These are phyloP conservation scores for Phylloporus arenicola DNA, from an alignment of 768 basidiomycete species.

Conservation along the genomic window DNA sequence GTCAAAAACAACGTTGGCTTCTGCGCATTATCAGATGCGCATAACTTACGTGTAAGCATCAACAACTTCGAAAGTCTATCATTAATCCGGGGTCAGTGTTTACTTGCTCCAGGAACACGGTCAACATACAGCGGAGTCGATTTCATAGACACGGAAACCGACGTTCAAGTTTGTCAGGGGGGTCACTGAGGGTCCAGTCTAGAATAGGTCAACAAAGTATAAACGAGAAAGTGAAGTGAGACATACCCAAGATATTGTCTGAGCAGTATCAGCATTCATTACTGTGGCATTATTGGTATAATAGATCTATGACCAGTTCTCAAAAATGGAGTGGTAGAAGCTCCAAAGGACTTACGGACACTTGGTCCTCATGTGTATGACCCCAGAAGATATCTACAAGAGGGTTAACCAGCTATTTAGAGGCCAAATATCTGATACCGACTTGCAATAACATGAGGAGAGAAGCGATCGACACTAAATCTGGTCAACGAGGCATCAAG, in stretches of 20 bases:
- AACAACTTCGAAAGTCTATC: conserved; percentile 69
- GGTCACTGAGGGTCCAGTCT: conserved; percentile 69
- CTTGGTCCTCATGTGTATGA: conserved; percentile 70
- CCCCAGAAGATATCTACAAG: conserved; percentile 66
- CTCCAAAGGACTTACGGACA: conserved; percentile 41
- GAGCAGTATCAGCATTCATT: conserved; percentile 52
- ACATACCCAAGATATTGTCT: conserved; percentile 47
- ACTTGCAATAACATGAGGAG: conserved; percentile 75
- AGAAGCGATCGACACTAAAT: conserved; percentile 65
- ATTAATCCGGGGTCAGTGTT: conserved; percentile 1
- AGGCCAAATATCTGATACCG: conserved; percentile 21
- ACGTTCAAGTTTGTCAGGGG: conserved; percentile 68
- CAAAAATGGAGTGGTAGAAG: background rate
- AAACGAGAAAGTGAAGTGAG: background rate
- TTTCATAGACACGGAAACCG: conserved; percentile 52
- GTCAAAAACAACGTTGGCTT: background rate
- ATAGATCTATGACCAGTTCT: conserved; percentile 45
- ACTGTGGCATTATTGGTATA: conserved; percentile 67
- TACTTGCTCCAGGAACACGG: background rate
- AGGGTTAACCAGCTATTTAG: conserved; percentile 7
- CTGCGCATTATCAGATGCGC: background rate
- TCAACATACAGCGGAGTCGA: conserved; percentile 49
- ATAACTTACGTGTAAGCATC: conserved; percentile 68
- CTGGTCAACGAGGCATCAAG: background rate
- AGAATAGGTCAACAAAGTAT: conserved; percentile 6